Conservation (phyloP, 305 asterid genomes). For the Stenogyne calaminthoides region DNA sequence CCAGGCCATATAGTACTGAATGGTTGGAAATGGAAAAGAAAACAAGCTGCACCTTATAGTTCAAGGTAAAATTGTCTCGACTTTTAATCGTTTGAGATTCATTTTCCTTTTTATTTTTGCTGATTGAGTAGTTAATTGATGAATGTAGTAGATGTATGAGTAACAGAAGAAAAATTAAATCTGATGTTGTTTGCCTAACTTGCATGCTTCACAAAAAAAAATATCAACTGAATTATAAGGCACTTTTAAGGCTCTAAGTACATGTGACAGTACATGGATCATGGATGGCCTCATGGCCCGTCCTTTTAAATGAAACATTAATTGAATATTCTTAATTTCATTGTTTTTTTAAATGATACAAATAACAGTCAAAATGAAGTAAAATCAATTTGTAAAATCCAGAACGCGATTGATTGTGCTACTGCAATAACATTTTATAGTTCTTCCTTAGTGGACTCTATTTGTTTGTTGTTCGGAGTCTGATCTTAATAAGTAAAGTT, state of each 20-base stretch:
- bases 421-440: not conserved
- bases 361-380: not conserved
- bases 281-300: too few species aligned
- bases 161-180: not conserved
- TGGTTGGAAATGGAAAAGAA: not conserved
- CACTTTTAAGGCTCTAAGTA: not conserved
- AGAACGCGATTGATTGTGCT: not conserved
- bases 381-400: not conserved
- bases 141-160: not conserved
- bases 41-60: not conserved
- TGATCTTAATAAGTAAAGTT: too few species aligned
- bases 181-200: not conserved
- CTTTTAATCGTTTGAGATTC: not conserved
- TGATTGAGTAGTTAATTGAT: not conserved
- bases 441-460: too few species aligned
- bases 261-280: not conserved
- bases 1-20: not conserved
- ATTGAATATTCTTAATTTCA: not conserved
- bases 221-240: not conserved
- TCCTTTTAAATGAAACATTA: too few species aligned
- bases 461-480: too few species aligned
- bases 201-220: not conserved
- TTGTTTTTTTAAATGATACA: not conserved
- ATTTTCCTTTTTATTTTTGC: not conserved
- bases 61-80: not conserved